Evolutionary conservation across 2,329 filamentous ascomycete genomes (phyloP), one percentile per base, ranked within the genome.

Genomic region (Cordyceps sp.): DNA sequence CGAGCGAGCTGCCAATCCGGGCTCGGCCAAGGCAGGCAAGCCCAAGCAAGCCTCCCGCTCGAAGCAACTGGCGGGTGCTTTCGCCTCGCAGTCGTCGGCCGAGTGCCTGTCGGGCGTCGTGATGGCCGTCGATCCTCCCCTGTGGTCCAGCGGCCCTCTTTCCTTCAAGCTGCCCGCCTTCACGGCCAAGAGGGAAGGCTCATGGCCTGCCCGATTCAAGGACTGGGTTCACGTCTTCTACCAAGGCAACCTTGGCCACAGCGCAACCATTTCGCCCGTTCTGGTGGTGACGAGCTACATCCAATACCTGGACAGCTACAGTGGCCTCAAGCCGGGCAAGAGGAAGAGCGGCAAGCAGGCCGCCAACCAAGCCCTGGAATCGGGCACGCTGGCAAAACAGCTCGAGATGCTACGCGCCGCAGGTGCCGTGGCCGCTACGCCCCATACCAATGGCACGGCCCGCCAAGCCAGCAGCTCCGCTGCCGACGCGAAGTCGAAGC

Each of bases 201-300:
- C 50, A 4, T 58, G 54, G 54, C 36, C 39, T n/a, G 39, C 39
- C n/a, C 42, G 53, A 30, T 49, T 57, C 33, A 44, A 48, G 30
- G 48, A 50, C 31, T 58, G 54, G 54, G 39, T 45, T 19, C 42
- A 44, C 12, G 42, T 44, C 5, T 53, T 58, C 24, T 45, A 39
- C 31, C 29, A 35, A 4, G 36, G 37, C 33, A 57, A 57, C 32
- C 25, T 31, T 10, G 36, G 41, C 5, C 37, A 39, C 14, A 27
- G 39, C 19, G 23, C 36, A 17, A 33, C 36, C 22, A 44, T 54
- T 14, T 48, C 44, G 2, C 38, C 46, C 6, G 29, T 20, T 2
- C 23, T 52, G 19, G 35, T 41, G 6, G 32, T 41, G 16, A 42
- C 41, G 13, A 51, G 46, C 10, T 55, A 49, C 35, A 32, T 32